Conservation (phyloP, 2,329 filamentous ascomycete genomes). For the Aspergillus sp. region DNA sequence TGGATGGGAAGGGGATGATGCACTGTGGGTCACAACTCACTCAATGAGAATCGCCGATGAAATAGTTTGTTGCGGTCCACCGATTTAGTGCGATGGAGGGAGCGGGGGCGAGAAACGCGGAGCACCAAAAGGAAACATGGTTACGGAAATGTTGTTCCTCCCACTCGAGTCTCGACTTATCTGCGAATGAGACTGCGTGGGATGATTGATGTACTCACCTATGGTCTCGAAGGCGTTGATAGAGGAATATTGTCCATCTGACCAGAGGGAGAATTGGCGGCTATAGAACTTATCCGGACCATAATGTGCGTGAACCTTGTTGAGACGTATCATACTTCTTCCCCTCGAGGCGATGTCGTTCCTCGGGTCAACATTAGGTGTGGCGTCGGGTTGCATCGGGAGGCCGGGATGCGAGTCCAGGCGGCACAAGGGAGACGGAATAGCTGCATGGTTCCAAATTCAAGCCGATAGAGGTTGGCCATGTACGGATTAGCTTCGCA, state of each 20-base stretch:
- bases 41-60: neutral
- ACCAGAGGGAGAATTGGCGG: no score
- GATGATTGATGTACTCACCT: neutral
- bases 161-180: neutral
- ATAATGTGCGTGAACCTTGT: neutral
- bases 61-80: neutral
- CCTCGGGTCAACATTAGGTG: neutral
- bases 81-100: neutral
- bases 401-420: neutral
- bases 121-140: neutral
- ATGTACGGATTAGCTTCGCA: neutral
- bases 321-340: neutral
- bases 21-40: neutral
- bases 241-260: neutral
- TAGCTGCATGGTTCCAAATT: neutral
- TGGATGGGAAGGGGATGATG: neutral
- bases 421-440: neutral
- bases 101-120: neutral
- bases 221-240: neutral
- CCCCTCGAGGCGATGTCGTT: neutral
- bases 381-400: conserved; percentile 1
- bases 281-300: no score
- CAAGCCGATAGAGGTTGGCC: neutral
- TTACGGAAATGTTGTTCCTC: neutral
- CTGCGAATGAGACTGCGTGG: neutral